phyloP scores from a whole-genome alignment of 2,329 filamentous ascomycete species.

The Beauveria varroae region DNA sequence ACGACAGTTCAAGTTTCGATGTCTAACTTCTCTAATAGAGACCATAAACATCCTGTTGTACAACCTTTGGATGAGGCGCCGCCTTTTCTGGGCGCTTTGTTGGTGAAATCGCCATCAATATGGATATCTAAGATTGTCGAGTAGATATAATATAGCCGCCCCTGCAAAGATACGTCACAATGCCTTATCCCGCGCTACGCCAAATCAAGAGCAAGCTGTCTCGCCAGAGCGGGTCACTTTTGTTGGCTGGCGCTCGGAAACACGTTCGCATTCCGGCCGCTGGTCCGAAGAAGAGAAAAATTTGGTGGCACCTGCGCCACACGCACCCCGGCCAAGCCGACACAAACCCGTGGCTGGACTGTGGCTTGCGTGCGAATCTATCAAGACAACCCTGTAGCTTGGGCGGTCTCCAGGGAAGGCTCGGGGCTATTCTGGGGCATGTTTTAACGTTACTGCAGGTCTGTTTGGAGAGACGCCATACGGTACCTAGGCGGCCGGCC shows the following conservation, averaged over 20 bases:
- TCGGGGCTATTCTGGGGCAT: constrained; percentile 8
- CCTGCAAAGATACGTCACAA: background rate
- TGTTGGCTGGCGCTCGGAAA: constrained; percentile 7
- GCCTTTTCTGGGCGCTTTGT: too few species aligned
- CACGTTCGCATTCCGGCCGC: constrained; percentile 17
- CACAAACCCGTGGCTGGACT: background rate
- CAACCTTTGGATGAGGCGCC: too few species aligned
- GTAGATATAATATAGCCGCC: background rate
- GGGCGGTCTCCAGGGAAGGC: background rate
- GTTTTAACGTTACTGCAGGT: constrained; percentile 8
- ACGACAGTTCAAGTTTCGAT: too few species aligned
- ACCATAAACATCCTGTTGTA: too few species aligned
- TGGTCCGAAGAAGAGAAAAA: constrained; percentile 11
- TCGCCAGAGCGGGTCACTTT: background rate
- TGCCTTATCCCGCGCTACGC: background rate
- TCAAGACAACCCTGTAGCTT: background rate
- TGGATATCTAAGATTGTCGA: background rate
- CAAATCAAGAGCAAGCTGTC: background rate
- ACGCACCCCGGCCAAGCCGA: background rate
- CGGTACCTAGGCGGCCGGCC: background rate
- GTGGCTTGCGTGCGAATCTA: background rate
- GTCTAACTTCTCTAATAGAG: too few species aligned
- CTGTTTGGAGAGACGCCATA: background rate
- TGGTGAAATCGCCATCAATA: background rate
- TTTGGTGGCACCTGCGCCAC: background rate